These are phyloP conservation scores for Chrysanthemum makinoi DNA, from an alignment of 129 eudicot genomes.

Conservation along the genomic window DNA sequence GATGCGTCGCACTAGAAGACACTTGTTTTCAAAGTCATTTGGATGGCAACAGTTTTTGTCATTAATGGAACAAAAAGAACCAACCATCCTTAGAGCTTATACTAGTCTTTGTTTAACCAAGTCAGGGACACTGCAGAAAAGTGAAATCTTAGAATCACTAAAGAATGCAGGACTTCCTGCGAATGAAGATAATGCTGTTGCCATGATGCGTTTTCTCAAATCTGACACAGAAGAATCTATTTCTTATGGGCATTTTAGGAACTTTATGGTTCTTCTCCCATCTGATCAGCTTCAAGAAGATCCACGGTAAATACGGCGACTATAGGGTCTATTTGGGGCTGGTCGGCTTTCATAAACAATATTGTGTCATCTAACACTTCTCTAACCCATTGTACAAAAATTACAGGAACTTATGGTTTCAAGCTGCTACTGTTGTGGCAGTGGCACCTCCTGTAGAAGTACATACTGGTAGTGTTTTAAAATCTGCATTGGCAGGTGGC, in stretches of 20 bases:
- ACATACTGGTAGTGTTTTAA: constrained; percentile 76
- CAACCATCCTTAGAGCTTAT: constrained; percentile 92
- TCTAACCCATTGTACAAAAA: neutral
- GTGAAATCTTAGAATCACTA: constrained; percentile 83
- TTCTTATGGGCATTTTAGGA: constrained; percentile 94
- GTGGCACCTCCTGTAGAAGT: constrained; percentile 90
- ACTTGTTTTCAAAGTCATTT: constrained; percentile 87
- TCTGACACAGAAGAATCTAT: constrained; percentile 85
- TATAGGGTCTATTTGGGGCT: neutral
- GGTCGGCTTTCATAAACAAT: neutral
- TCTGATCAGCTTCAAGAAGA: constrained; percentile 96
- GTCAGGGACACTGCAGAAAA: constrained; percentile 90
- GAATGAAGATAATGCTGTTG: constrained; percentile 96
- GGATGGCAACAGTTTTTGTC: constrained; percentile 95
- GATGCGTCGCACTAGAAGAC: constrained; percentile 83
- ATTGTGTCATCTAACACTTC: neutral
- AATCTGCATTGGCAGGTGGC: constrained; percentile 95
- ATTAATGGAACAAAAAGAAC: constrained; percentile 97
- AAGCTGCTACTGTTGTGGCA: constrained; percentile 96
- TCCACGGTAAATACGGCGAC: constrained; percentile 50
- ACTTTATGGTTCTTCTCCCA: constrained; percentile 92
- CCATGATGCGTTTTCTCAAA: constrained; percentile 96
- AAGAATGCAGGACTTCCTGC: constrained; percentile 95
- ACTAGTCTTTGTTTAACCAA: constrained; percentile 91
- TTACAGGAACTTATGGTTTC: constrained; percentile 86